Evolutionary conservation across 1,284 basidiomycete genomes (phyloP).

Genomic region (Fomitopsis betulina): DNA sequence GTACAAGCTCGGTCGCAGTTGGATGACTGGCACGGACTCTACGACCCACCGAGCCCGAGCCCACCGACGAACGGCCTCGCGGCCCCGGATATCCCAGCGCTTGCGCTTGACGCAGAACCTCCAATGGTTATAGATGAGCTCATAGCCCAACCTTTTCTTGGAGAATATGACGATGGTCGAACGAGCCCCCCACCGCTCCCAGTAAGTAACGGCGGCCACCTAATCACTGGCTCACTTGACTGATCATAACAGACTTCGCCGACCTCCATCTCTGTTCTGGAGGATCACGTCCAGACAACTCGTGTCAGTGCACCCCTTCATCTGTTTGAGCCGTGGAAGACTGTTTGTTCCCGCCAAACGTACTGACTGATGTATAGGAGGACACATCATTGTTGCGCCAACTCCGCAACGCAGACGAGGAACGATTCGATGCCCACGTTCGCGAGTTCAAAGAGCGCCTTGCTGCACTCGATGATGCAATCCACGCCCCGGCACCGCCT

Average conservation of each 20-base stretch:
- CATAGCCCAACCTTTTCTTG: background rate
- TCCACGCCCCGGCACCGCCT: slow-evolving; percentile 15
- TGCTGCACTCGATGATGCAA: slow-evolving; percentile 18
- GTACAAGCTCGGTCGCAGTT: background rate
- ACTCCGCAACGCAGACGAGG: slow-evolving; percentile 21
- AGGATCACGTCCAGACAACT: background rate
- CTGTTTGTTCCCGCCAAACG: background rate
- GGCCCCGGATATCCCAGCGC: background rate
- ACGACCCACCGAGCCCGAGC: background rate
- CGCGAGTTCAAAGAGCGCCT: slow-evolving; percentile 22
- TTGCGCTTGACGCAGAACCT: background rate
- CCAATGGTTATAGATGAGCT: background rate
- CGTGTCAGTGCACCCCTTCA: background rate
- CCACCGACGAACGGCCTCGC: background rate
- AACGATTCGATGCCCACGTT: slow-evolving; percentile 16
- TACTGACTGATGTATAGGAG: slow-evolving; percentile 8
- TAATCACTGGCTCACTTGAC: background rate
- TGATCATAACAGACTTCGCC: background rate
- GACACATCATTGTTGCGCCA: slow-evolving; percentile 21
- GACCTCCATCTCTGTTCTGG: background rate
- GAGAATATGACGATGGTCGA: background rate
- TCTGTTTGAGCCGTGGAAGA: background rate
- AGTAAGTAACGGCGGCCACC: background rate
- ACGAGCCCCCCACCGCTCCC: background rate
- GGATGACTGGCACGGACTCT: background rate